Base-by-base conservation (phyloP, 129 eudicot genomes). In the Scalesia atractyloides region DNA sequence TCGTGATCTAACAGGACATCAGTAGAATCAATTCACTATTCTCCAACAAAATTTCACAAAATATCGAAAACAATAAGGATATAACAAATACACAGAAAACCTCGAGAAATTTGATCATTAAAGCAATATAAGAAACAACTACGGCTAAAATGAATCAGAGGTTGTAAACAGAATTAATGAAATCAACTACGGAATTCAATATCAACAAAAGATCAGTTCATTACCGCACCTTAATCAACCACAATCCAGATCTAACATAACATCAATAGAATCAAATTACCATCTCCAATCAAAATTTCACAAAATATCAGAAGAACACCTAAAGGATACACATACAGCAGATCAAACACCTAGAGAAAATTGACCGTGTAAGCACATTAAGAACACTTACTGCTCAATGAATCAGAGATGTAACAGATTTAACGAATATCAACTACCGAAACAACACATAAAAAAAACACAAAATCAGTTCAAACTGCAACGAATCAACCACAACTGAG, bases 371-470 rank as follows among this genome's bases (percentile, higher is more conserved):
- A 30, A 30, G 3, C 34, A 30, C 2, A 30, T 3, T 30, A 30
- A 30, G 3, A 30, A 30, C 34, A 30, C 0, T 30, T 30, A 30
- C 34, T 4, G 5, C 34, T 30, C 63, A 52, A 52, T 52, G 22
- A 17, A 56, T 39, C 74, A 56, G 33, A 57, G 59, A 67, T 66
- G 61, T 66, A 67, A 76, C 9, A 56, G 49, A 59, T 66, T 30
- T 43, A 22, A 54, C 57, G 20, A 48, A 47, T 7, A 61, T 61
- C 22, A 48, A 8, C 43, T 22, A 48, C 33, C 4, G 37, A 9
- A 16, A 14, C 37, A 18, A 34, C 47, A 9, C 4, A n/a, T n/a
- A n/a, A n/a, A 64, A 9, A 9, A 9, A 8, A 44, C 12, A 70
- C 18, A 37, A 50, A 49, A 51, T 16, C 60, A 41, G 46, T 41